Base-by-base conservation (phyloP, 768 basidiomycete genomes). In the Leccinum longicurvipes region DNA sequence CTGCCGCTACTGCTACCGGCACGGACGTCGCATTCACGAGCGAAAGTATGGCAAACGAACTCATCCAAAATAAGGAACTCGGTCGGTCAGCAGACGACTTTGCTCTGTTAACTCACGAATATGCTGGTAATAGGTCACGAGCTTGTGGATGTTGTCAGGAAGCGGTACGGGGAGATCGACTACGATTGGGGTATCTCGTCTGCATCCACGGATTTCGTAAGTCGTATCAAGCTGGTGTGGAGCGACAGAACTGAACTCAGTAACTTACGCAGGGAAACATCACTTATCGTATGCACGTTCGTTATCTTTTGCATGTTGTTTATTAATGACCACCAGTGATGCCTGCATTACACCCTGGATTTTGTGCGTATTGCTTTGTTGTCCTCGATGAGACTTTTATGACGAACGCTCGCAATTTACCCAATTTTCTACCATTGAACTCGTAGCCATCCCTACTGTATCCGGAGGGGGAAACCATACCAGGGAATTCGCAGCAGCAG, bases 191-290 rank as follows among this genome's bases (percentile, higher is more conserved):
- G 89, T 44, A 87, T 87, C 61, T 72, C 74, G 6, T 78, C 78
- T 45, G 90, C 88, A 12, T 92, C 89, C 5, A 92, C 91, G 3
- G 91, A 92, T 67, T 92, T 93, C 60, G 91, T 91, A 62, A 74
- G 87, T 73, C 6, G 15, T 23, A 8, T 23, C 27, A 34, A 36
- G 49, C 23, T 9, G 28, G 32, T 41, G 12, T 2, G 29, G 24
- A 17, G 34, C 11, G n/a, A 36, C 49, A 3, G 23, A 27, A 31
- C 32, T 21, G 12, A 41, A 21, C 50, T 51, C 11, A 19, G 21
- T 5, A 32, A 19, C 21, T 50, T 34, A 59, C 9, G 0, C 27
- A 70, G 69, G 69, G 69, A 24, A 89, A 91, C 65, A 75, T 92
- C 24, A 85, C 84, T 5, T 89, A 92, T 60, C 82, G 89, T 89